Base-by-base conservation (phyloP, 2,329 filamentous ascomycete species). In the Fusarium luffae region DNA sequence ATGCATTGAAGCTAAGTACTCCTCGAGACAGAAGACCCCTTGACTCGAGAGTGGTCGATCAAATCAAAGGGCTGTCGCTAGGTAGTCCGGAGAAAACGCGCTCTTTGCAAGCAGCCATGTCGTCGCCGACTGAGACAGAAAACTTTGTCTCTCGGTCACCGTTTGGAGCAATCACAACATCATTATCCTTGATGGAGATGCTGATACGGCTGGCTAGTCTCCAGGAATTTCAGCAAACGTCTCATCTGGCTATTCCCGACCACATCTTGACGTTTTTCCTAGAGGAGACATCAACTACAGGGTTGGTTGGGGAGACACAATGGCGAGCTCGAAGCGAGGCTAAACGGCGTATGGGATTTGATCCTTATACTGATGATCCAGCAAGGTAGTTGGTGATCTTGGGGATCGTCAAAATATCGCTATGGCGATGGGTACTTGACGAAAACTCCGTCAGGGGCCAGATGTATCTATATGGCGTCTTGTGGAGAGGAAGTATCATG, bases 261-360 rank as follows among this genome's bases (percentile, higher is more conserved):
- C 93, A 97, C 73, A 88, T 97, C 4, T 84, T 97, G 42, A 93
- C 91, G 54, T 97, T 97, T 82, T 98, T 97, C 81, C 84, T 98
- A 18, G 86, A 88, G 63, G 85, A 88, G 59, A 84, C 84, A 3
- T 88, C 86, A 9, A 85, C 84, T 4, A 86, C 85, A 7, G 84
- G 86, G 0, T 67, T 86, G 21, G 76, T 77, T 9, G 85, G 85
- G 5, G 81, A 84, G 61, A 82, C 81, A 6, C 80, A 81, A 49
- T 81, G 79, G 79, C 79, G 74, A 55, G 79, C 80, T n/a, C 79
- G 83, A 49, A 80, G 77, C 7, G 84, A 85, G 63, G 83, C 85
- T 12, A 83, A 83, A 68, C 77, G 78, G 63, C 82, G 81, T 44
- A 83, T 88, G 70, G 86, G 86, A 1, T 88, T 88, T 75, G 86